A percentile compares a stretch with the other conserved stretches of the same genome.
Evolutionary conservation across 2,329 filamentous ascomycete genomes (phyloP).

Genomic region (Penicillium sp.): DNA sequence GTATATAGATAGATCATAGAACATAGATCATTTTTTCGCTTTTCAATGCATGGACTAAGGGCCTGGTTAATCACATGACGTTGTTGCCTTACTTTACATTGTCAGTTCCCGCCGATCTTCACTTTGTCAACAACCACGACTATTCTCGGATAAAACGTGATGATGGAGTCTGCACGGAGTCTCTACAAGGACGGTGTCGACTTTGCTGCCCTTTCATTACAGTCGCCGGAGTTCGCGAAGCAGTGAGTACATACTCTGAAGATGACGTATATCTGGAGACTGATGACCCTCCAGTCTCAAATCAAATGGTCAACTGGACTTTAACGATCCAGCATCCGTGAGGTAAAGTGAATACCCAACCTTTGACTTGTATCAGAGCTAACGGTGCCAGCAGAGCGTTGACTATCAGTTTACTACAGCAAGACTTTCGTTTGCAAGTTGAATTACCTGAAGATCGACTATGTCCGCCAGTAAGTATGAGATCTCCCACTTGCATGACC

Average conservation of each 20-base stretch:
- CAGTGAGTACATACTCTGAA: constrained; percentile 42
- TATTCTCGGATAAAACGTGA: neutral
- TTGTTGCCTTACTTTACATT: neutral
- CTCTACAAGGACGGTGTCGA: constrained; percentile 57
- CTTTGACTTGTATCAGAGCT: neutral
- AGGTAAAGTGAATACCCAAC: constrained; percentile 48
- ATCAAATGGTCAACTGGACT: constrained; percentile 63
- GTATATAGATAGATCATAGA: constrained; percentile 2
- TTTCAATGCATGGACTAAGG: neutral
- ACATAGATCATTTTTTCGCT: no score
- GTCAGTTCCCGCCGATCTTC: neutral
- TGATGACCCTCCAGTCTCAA: constrained; percentile 42
- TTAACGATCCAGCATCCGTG: constrained; percentile 69
- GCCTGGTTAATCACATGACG: neutral
- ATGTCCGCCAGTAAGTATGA: constrained; percentile 67
- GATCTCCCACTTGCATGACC: neutral
- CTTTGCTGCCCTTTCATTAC: constrained; percentile 56
- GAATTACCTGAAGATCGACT: constrained; percentile 71
- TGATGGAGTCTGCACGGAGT: constrained; percentile 37
- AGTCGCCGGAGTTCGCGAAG: constrained; percentile 57
- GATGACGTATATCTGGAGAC: neutral
- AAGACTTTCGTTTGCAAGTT: constrained; percentile 68
- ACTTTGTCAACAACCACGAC: neutral
- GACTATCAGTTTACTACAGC: constrained; percentile 69
- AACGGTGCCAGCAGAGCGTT: constrained; percentile 48